Base-by-base conservation (phyloP, 1,284 basidiomycete species). In the Golubevia sp. region DNA sequence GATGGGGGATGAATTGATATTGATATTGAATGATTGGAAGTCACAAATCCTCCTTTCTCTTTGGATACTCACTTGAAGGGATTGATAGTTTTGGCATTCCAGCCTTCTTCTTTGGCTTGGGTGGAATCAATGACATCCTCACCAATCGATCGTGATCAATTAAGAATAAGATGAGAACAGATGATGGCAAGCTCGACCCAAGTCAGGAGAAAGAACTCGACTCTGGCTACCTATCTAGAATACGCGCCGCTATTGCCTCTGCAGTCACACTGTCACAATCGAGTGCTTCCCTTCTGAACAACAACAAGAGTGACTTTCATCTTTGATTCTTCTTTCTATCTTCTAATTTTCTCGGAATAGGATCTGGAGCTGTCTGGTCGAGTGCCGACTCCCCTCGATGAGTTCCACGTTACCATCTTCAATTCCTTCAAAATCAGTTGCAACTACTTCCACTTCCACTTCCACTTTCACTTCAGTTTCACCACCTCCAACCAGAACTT, bases 31-130 rank as follows among this genome's bases (percentile, higher is more conserved):
- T 18, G 49, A 7, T n/a, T 49, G 44, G 6, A 34, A 34, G 24
- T 6, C 49, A 4, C 38, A 56, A 49, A 53, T 27, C 25, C 25
- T 49, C 21, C 55, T n/a, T 21, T 48, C 62, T 25, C 53, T 52
- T 57, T 20, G 59, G 59, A 2, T 56, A 64, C 3, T 55, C 21
- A 4, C 52, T 24, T 50, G 62, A 38, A 21, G 75, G 73, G 25
- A 79, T 70, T 30, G 66, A 58, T 20, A 82, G 71, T 59, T 80
- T 82, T n/a, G 79, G 79, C 72, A 76, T 69, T n/a, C 74, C 77
- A 25, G 66, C 65, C 63, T 71, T 66, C 59, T 68, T 67, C 13
- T 71, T 71, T 55, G 73, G 65, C 61, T 73, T 76, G 21, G 79
- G 79, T 1, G 79, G 79, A 48, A 82, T 81, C 27, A 82, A 59